Conservation (phyloP, 1,139 yeast species). For the Debaryomyces udenii region DNA sequence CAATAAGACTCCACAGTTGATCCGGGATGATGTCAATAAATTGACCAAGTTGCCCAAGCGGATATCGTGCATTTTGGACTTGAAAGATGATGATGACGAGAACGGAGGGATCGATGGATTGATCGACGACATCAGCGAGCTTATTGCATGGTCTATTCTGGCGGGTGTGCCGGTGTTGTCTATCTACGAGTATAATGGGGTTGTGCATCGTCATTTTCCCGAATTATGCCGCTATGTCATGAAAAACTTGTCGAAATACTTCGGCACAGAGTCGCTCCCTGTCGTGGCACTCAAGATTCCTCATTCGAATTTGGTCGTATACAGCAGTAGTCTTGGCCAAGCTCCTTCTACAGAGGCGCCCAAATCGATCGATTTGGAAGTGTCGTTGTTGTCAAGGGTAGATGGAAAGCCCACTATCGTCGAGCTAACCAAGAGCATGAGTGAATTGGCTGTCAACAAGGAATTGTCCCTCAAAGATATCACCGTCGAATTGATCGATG, state of each 20-base stretch:
- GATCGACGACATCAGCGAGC: conserved; percentile 72
- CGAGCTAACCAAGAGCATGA: conserved; percentile 83
- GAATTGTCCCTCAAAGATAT: conserved; percentile 71
- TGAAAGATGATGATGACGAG: conserved; percentile 75
- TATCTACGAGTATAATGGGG: conserved; percentile 81
- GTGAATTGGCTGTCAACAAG: conserved; percentile 66
- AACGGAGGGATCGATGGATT: conserved; percentile 89
- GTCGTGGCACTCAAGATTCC: conserved; percentile 62
- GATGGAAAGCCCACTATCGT: conserved; percentile 93
- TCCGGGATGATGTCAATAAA: conserved; percentile 77
- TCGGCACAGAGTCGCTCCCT: conserved; percentile 73
- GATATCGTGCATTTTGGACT: conserved; percentile 70
- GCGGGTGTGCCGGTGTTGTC: conserved; percentile 76
- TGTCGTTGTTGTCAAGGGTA: conserved; percentile 67
- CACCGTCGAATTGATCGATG: conserved; percentile 72
- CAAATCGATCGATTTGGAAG: conserved; percentile 53
- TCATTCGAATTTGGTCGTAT: conserved; percentile 54
- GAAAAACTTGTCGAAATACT: conserved; percentile 68
- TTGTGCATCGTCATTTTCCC: conserved; percentile 54
- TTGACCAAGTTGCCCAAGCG: conserved; percentile 77
- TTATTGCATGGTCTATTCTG: conserved; percentile 85
- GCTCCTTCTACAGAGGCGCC: conserved; percentile 14
- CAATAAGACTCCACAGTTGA: conserved; percentile 80
- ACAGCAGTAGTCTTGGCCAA: conserved; percentile 39
- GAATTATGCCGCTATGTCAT: conserved; percentile 62